Percentiles rank a stretch among this genome's conserved stretches.
phyloP scores from a whole-genome alignment of 192 early-diverging fungal genomes.

The Entophlyctis luteolus region DNA sequence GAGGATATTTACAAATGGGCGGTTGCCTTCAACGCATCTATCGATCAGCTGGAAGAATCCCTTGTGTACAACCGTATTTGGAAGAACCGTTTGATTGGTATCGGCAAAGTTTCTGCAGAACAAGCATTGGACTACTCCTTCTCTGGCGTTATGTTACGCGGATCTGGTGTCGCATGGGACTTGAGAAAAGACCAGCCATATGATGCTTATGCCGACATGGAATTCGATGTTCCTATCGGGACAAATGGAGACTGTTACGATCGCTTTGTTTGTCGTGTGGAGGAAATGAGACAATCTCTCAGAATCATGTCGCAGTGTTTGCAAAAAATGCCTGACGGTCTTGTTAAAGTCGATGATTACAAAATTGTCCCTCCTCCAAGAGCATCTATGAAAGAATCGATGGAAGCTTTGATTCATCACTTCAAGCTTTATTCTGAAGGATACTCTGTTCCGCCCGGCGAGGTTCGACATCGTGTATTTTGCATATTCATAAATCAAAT shows the following conservation, averaged over 20 bases:
- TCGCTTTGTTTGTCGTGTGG: constrained; percentile 92
- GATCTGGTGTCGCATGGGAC: constrained; percentile 90
- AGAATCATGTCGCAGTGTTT: constrained; percentile 95
- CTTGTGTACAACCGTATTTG: constrained; percentile 92
- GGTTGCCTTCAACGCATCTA: constrained; percentile 75
- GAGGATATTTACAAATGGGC: constrained; percentile 97
- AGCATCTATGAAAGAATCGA: constrained; percentile 93
- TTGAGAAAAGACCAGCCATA: constrained; percentile 89
- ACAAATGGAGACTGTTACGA: constrained; percentile 94
- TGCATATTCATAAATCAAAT: too few species aligned
- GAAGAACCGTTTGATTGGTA: constrained; percentile 79
- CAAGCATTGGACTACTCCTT: constrained; percentile 89
- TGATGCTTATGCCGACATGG: constrained; percentile 90
- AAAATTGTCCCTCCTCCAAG: constrained; percentile 94
- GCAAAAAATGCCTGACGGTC: constrained; percentile 91
- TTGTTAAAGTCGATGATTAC: constrained; percentile 92
- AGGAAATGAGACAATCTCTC: constrained; percentile 97
- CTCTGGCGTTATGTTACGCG: constrained; percentile 93
- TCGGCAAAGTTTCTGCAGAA: constrained; percentile 82
- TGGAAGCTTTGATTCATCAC: constrained; percentile 99
- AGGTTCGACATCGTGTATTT: too few species aligned
- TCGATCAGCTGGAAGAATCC: constrained; percentile 94
- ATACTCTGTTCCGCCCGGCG: constrained; percentile 92
- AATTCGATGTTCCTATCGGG: constrained; percentile 97
- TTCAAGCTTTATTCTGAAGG: constrained; percentile 99